These are phyloP conservation scores for Tuber indicum DNA, from an alignment of 495 filamentous ascomycete species.

Conservation along the genomic window DNA sequence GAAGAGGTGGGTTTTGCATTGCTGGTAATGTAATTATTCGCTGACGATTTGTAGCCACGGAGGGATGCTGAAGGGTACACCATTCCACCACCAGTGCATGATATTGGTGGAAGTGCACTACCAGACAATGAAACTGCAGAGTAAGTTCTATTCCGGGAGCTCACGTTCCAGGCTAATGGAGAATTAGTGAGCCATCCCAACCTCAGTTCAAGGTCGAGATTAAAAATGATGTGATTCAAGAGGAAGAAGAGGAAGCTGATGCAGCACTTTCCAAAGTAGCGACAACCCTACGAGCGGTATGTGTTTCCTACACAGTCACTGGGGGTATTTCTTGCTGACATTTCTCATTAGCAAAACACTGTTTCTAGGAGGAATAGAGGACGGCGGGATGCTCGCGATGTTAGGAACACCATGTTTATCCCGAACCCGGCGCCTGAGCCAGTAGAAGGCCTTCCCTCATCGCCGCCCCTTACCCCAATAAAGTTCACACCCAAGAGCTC, in stretches of 20 bases:
- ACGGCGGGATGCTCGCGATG: conserved; percentile 56
- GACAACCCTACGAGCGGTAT: conserved; percentile 68
- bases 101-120: conserved; percentile 45
- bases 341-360: conserved; percentile 61
- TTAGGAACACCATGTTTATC: conserved; percentile 79
- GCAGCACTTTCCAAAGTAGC: conserved; percentile 85
- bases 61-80: conserved; percentile 53
- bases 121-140: conserved; percentile 61
- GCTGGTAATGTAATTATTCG: neutral
- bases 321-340: conserved; percentile 49
- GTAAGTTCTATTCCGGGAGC: conserved; percentile 55
- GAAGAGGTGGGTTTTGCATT: conserved; percentile 28
- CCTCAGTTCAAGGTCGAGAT: conserved; percentile 84
- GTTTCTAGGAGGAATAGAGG: conserved; percentile 61
- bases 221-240: conserved; percentile 81
- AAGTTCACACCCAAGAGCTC: conserved; percentile 45
- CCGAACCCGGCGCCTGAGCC: conserved; percentile 46
- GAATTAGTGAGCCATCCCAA: conserved; percentile 53
- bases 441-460: conserved; percentile 40
- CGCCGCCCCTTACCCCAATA: conserved; percentile 41
- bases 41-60: conserved; percentile 43
- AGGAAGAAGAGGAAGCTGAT: conserved; percentile 83
- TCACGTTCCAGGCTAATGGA: conserved; percentile 15
- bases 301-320: conserved; percentile 22
- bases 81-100: conserved; percentile 39